Evolutionary conservation across 139 green algal species (phyloP), one percentile per base, ranked within the genome.

Genomic region (Tetradesmus obliquus): DNA sequence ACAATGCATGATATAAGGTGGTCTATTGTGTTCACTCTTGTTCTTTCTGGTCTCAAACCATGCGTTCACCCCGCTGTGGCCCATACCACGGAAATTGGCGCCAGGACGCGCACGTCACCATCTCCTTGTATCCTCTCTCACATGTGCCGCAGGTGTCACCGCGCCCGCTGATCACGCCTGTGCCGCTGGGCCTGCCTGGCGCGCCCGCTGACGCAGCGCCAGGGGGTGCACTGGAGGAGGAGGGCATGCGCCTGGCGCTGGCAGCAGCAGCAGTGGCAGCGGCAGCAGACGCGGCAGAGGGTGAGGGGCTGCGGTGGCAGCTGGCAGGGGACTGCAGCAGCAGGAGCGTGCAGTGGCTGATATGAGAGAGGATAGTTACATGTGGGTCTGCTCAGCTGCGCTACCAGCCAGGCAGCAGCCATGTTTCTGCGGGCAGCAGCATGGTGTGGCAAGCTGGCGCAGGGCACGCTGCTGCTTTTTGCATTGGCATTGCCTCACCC

Each of bases 141-240:
- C 74, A 6, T 17, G 0, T 17, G 13, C 51, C 54, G 20, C 58
- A 96, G 94, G 93, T 96, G 9, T 79, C 87, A 8, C 96, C 96
- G 0, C 90, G 94, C 2, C 97, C 97, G 17, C 93, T 98, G n/a
- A 92, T 98, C 45, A 96, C 92, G 0, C 91, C 91, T 6, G 66
- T 88, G 4, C n/a, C 88, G 5, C 79, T 88, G 88, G 12, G 4
- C 1, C 9, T 91, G 3, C 83, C 62, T 12, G 32, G 12, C 3
- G 89, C 81, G 3, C 62, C 89, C n/a, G 81, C 81, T 24, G 89
- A 92, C 2, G 57, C 91, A 66, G 10, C 93, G 62, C 32, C 60
- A 10, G 12, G 90, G 19, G 76, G 88, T 80, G 88, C 85, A 15
- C 71, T 94, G 20, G 93, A 97, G 88, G 93, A 90, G 5, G 69